A percentile compares a stretch with the other conserved stretches of the same genome.
Evolutionary conservation across 352 stramenopile genomes (phyloP).

Genomic region (Hyphochytrium catenoides): DNA sequence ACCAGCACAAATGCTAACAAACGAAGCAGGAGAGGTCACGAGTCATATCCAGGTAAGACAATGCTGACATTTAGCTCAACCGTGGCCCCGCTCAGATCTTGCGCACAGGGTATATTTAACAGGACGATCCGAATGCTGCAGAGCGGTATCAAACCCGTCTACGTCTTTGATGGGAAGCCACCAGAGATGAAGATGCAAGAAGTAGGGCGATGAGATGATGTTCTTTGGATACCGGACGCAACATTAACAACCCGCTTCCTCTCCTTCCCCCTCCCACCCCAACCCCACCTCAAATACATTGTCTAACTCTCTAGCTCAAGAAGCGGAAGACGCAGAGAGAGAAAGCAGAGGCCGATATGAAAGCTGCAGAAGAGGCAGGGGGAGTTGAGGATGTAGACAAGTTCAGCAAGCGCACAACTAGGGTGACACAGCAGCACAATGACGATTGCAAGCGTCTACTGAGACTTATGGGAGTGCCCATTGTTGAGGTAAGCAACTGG

Average conservation of each 20-base stretch:
- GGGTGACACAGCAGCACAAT: slow-evolving; percentile 70
- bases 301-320: slow-evolving; percentile 1
- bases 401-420: slow-evolving; percentile 72
- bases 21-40: slow-evolving; percentile 88
- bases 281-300: too few species aligned
- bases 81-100: slow-evolving; percentile 17
- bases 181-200: slow-evolving; percentile 90
- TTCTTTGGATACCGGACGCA: too few species aligned
- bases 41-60: slow-evolving; percentile 34
- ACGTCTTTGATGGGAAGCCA: slow-evolving; percentile 98
- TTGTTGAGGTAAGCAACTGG: slow-evolving; percentile 22
- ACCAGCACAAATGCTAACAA: slow-evolving; percentile 80
- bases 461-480: too few species aligned
- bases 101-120: slow-evolving; percentile 95
- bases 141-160: slow-evolving; percentile 91
- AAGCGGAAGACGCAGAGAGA: slow-evolving; percentile 12
- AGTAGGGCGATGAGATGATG: slow-evolving; percentile 21
- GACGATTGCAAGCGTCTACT: slow-evolving; percentile 78
- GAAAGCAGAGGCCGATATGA: slow-evolving; percentile 37
- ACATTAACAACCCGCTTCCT: too few species aligned
- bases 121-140: slow-evolving; percentile 94
- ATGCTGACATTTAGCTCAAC: background rate
- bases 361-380: slow-evolving; percentile 43
- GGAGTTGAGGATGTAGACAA: slow-evolving; percentile 75
- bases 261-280: too few species aligned